These are phyloP conservation scores for Pharnaceum exiguum DNA, from an alignment of 148 eudicot species.

Conservation along the genomic window DNA sequence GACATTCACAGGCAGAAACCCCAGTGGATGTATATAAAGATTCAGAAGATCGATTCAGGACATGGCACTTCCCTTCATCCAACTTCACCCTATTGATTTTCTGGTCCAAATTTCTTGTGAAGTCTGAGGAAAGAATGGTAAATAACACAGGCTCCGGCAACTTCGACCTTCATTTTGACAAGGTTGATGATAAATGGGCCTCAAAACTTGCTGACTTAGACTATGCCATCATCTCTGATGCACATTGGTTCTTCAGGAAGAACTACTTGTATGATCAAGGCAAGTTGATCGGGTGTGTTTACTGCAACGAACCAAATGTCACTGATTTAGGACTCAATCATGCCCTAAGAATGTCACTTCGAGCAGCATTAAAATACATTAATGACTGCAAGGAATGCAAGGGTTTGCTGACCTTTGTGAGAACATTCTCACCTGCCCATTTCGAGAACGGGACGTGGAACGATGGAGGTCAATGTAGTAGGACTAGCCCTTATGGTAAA, in stretches of 20 bases:
- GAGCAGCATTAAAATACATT: constrained; percentile 39
- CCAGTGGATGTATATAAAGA: constrained; percentile 46
- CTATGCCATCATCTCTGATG: constrained; percentile 49
- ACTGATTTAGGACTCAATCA: constrained; percentile 26
- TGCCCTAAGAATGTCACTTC: constrained; percentile 40
- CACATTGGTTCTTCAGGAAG: constrained; percentile 66
- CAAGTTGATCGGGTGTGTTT: constrained; percentile 50
- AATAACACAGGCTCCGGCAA: constrained; percentile 43
- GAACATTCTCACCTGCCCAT: constrained; percentile 80
- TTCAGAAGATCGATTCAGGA: constrained; percentile 40
- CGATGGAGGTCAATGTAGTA: constrained; percentile 53
- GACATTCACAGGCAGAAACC: constrained; percentile 46
- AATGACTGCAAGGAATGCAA: constrained; percentile 35
- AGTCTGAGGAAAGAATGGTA: constrained; percentile 34
- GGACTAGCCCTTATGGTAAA: constrained; percentile 40
- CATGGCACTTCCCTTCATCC: constrained; percentile 61
- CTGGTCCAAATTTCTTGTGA: constrained; percentile 56
- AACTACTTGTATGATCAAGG: constrained; percentile 39
- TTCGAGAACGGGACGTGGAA: constrained; percentile 73
- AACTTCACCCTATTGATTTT: constrained; percentile 57
- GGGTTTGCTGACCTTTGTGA: constrained; percentile 31
- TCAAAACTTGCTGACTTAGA: constrained; percentile 37
- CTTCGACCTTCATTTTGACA: constrained; percentile 53
- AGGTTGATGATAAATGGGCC: constrained; percentile 43
- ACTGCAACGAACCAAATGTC: constrained; percentile 50